Evolutionary conservation across 2,329 filamentous ascomycete genomes (phyloP), one percentile per base, ranked within the genome.

Genomic region (Phialophora chinensis): DNA sequence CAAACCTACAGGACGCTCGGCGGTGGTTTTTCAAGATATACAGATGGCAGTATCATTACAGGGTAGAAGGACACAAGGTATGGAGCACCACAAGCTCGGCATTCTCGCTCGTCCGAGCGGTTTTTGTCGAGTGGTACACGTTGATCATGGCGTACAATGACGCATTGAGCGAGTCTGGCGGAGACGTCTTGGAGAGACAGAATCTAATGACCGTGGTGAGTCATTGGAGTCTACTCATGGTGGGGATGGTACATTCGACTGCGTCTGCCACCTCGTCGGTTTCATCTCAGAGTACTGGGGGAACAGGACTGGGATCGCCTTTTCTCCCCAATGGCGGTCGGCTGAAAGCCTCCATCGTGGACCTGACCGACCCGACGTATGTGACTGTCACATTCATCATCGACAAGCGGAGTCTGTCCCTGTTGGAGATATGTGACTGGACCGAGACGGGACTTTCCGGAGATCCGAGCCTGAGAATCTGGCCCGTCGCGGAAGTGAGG

Each of bases 401-500:
- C 2, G 47, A 62, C 49, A 14, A 7, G 29, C 49, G 25, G 10
- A 62, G 38, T 29, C 49, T 62, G 10, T 38, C 47, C 8, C 33
- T 62, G 4, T 25, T 55, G 17, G 60, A 62, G 33, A 53, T 55
- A 12, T 62, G 60, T 54, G 60, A 55, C 49, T 62, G 47, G 49
- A 33, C 44, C 17, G 60, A 55, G 17, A 23, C 12, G 17, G 60
- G 47, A 11, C 5, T 55, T 20, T 10, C 38, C 12, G 12, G 31
- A 20, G 31, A 54, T 23, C 47, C 60, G 17, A 55, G 4, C 4
- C 53, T 55, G 4, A 7, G 53, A 11, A 33, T 55, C 25, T 55
- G 53, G 53, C 53, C 29, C 14, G 17, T 55, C 2, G 53, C 27
- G 14, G 53, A 55, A 33, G 29, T 55, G 25, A 55, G 29, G 53